Evolutionary conservation across 1,284 basidiomycete species (phyloP).

Genomic region (Sporisorium exsertum): DNA sequence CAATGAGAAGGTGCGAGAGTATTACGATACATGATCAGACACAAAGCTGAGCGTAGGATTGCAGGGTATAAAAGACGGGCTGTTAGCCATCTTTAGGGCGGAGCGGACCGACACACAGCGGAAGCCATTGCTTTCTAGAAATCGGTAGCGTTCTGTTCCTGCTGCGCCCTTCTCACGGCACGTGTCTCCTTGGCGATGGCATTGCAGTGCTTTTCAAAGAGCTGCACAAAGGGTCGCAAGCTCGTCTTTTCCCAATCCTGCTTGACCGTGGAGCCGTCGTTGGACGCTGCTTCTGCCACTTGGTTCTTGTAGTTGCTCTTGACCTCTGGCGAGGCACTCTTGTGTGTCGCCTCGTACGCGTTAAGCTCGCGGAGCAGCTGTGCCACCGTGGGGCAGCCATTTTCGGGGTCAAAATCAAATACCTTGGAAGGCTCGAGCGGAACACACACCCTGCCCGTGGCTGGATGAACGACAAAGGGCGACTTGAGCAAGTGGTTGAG

Average conservation of each 20-base stretch:
- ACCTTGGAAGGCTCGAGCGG: slow-evolving; percentile 84
- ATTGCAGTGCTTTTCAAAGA: slow-evolving; percentile 81
- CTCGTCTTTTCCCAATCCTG: slow-evolving; percentile 74
- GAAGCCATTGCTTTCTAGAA: no score
- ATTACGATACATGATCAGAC: not conserved
- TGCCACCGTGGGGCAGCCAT: slow-evolving; percentile 82
- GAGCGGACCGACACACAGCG: no score
- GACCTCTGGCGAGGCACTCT: slow-evolving; percentile 48
- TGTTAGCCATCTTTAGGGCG: not conserved
- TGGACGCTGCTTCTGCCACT: slow-evolving; percentile 26
- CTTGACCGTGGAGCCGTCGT: slow-evolving; percentile 47
- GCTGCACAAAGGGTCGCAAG: slow-evolving; percentile 87
- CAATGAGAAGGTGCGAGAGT: not conserved
- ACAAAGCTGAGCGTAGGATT: not conserved
- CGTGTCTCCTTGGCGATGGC: slow-evolving; percentile 48
- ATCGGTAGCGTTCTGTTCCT: slow-evolving; percentile 45
- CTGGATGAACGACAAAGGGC: slow-evolving; percentile 96
- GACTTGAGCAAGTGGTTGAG: slow-evolving; percentile 97
- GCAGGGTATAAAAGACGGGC: slow-evolving; percentile 14
- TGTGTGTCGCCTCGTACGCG: slow-evolving; percentile 71
- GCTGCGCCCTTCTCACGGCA: slow-evolving; percentile 26
- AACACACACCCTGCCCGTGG: slow-evolving; percentile 94
- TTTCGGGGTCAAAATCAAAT: slow-evolving; percentile 86
- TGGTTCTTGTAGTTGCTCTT: slow-evolving; percentile 48
- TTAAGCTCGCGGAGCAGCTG: slow-evolving; percentile 83